Evolutionary conservation across 148 eudicot species (phyloP).

Genomic region (Diospyros lotus): DNA sequence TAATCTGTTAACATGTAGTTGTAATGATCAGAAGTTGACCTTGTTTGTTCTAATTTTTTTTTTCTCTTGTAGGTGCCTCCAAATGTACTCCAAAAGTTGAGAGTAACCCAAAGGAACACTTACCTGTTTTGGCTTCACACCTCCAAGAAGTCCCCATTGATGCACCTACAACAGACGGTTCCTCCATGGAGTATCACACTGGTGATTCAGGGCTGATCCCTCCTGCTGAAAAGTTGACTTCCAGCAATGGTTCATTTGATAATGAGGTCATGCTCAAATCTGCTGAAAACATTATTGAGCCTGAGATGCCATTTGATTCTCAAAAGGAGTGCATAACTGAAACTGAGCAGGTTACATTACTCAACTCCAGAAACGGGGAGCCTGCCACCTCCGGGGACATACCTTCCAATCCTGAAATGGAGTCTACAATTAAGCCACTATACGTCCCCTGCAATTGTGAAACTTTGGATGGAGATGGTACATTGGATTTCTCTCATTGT

Average conservation of each 20-base stretch:
- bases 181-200: background rate
- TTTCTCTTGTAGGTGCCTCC: conserved; percentile 29
- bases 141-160: conserved; percentile 15
- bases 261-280: conserved; percentile 1
- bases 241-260: conserved; percentile 12
- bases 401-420: conserved; percentile 13
- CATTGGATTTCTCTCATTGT: conserved; percentile 5
- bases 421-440: conserved; percentile 12
- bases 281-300: conserved; percentile 12
- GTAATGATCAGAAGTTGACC: conserved; percentile 4
- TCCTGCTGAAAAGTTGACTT: background rate
- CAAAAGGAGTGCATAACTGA: conserved; percentile 6
- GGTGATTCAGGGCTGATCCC: conserved; percentile 11
- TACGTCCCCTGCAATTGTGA: conserved; percentile 15
- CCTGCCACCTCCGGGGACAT: background rate
- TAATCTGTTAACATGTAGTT: background rate
- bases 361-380: conserved; percentile 17
- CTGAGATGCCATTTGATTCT: background rate
- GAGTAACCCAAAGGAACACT: conserved; percentile 15
- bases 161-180: conserved; percentile 12
- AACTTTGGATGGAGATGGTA: conserved; percentile 13
- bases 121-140: background rate
- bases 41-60: background rate
- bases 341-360: conserved; percentile 13
- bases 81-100: conserved; percentile 20